These are phyloP conservation scores for Xerocomellus chrysenteron DNA, from an alignment of 768 basidiomycete species.

Conservation along the genomic window DNA sequence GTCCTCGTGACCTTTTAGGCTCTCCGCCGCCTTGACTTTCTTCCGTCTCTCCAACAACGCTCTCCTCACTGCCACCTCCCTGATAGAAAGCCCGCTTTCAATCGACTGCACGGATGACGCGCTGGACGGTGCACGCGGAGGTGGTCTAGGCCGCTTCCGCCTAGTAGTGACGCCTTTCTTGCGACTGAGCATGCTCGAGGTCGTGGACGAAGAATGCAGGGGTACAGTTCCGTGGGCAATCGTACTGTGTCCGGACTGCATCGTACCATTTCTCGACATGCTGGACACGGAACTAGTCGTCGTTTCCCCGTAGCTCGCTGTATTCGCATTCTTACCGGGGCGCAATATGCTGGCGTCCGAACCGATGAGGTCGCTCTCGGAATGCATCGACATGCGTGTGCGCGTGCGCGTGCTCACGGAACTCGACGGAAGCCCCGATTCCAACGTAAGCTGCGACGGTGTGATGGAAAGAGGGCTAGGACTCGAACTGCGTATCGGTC, in stretches of 20 bases:
- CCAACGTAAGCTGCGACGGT: conserved; percentile 4
- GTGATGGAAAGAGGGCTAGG: conserved; percentile 1
- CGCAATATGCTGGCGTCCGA: not conserved
- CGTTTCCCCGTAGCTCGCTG: not conserved
- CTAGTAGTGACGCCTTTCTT: conserved; percentile 18
- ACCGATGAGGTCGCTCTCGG: not conserved
- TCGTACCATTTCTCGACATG: conserved; percentile 13
- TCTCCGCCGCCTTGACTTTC: conserved; percentile 16
- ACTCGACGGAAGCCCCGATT: conserved; percentile 2
- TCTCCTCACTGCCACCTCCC: conserved; percentile 22
- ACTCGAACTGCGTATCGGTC: not conserved
- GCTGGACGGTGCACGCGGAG: conserved; percentile 23
- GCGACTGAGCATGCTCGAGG: conserved; percentile 19
- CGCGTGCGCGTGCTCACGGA: not conserved
- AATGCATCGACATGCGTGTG: not conserved
- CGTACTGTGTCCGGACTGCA: conserved; percentile 4
- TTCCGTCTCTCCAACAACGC: conserved; percentile 29
- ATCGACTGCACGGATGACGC: conserved; percentile 28
- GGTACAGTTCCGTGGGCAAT: not conserved
- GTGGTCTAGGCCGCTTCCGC: conserved; percentile 21
- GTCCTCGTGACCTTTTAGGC: not conserved
- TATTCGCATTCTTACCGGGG: not conserved
- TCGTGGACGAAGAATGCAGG: conserved; percentile 6
- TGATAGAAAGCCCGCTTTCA: conserved; percentile 21
- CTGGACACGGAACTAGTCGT: not conserved